These are phyloP conservation scores for Camelina hispida DNA, from an alignment of 345 rosid species.

Conservation along the genomic window DNA sequence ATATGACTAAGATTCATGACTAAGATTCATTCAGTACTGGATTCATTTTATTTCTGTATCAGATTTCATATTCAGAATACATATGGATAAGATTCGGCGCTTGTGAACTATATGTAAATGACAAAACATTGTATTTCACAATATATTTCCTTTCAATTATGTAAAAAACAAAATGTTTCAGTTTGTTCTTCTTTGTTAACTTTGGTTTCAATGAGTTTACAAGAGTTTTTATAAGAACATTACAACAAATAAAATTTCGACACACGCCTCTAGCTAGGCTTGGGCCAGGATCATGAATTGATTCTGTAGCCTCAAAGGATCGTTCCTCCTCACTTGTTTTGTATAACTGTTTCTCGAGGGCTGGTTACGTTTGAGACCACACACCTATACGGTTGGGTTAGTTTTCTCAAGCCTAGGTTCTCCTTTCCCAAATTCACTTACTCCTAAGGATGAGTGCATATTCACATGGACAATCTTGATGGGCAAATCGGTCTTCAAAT, in stretches of 20 bases:
- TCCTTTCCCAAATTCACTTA: background rate
- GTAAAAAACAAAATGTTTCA: background rate
- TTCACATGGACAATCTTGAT: background rate
- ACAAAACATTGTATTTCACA: constrained; percentile 12
- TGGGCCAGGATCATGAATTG: background rate
- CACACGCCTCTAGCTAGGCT: background rate
- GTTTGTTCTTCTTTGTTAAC: background rate
- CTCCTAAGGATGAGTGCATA: background rate
- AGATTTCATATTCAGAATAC: constrained; percentile 22
- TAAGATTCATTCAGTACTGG: too few relatives aligned
- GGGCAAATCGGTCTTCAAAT: background rate
- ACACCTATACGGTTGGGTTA: background rate
- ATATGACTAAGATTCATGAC: constrained; percentile 32
- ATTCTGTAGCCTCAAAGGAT: background rate
- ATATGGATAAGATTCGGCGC: constrained; percentile 42
- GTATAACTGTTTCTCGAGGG: background rate
- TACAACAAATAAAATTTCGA: background rate
- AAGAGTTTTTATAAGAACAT: background rate
- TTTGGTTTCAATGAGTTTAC: background rate
- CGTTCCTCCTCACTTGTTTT: background rate
- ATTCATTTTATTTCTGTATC: constrained; percentile 25
- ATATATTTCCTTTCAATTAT: background rate
- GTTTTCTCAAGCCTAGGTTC: background rate
- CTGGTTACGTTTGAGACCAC: background rate
- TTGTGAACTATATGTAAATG: constrained; percentile 35